Conservation (phyloP, 441 rosid genomes). For the Viola pubescens region DNA sequence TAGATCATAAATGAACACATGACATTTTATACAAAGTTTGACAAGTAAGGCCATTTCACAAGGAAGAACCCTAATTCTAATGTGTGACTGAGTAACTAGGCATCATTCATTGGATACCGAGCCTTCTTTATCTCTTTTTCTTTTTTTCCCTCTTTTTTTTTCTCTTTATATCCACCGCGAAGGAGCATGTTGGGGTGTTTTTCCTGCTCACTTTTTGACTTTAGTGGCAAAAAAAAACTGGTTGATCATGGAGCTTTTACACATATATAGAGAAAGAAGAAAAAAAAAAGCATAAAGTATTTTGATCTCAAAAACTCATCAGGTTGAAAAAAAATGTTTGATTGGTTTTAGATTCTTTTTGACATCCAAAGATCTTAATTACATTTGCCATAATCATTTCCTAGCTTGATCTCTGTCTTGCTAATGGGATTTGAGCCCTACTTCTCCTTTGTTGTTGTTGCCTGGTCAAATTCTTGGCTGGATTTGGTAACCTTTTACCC, state of each 20-base stretch:
- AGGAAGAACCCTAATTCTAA: neutral
- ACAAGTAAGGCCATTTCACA: neutral
- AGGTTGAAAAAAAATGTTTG: slow-evolving; percentile 7
- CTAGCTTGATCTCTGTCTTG: slow-evolving; percentile 15
- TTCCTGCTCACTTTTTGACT: slow-evolving; percentile 42
- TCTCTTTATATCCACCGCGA: slow-evolving; percentile 17
- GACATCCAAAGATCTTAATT: slow-evolving; percentile 6
- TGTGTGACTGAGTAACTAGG: slow-evolving; percentile 12
- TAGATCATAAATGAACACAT: too few relatives aligned
- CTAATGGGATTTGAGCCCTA: slow-evolving; percentile 26
- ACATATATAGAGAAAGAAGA: slow-evolving; percentile 18
- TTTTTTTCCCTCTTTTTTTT: slow-evolving; percentile 3
- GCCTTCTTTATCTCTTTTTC: slow-evolving; percentile 17
- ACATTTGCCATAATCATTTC: slow-evolving; percentile 24
- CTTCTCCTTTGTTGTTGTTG: neutral
- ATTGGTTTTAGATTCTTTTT: slow-evolving; percentile 17
- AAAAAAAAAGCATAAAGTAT: slow-evolving; percentile 18
- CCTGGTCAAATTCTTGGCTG: slow-evolving; percentile 1
- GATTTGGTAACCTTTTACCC: neutral
- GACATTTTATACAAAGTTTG: too few relatives aligned
- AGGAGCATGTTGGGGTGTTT: slow-evolving; percentile 32
- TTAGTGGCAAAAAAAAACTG: slow-evolving; percentile 24
- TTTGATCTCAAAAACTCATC: slow-evolving; percentile 15
- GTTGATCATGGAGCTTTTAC: slow-evolving; percentile 37
- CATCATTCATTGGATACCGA: slow-evolving; percentile 26